Conservation (phyloP, 1,284 basidiomycete genomes). For the Cryptococcus sp. region DNA sequence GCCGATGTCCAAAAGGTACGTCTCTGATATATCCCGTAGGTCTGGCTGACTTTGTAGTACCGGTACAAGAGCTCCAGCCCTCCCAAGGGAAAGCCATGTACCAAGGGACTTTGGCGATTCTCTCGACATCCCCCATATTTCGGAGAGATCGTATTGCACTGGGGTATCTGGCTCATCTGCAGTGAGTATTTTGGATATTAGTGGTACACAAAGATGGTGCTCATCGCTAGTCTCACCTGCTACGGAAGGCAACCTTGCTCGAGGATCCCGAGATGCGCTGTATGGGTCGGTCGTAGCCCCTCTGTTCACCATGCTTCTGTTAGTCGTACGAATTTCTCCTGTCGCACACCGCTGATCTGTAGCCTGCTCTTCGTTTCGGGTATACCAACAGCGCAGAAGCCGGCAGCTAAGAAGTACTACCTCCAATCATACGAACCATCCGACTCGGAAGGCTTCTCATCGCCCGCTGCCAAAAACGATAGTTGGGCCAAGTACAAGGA, state of each 20-base stretch:
- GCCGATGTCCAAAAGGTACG: slow-evolving; percentile 63
- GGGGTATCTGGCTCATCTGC: slow-evolving; percentile 64
- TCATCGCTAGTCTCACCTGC: slow-evolving; percentile 52
- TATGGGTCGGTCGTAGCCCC: slow-evolving; percentile 60
- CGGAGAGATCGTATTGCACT: slow-evolving; percentile 68
- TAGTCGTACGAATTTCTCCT: slow-evolving; percentile 24
- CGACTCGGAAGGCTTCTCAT: background rate
- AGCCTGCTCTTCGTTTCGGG: slow-evolving; percentile 65
- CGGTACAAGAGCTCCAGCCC: slow-evolving; percentile 54
- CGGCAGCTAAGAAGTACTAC: slow-evolving; percentile 61
- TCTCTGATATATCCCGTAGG: background rate
- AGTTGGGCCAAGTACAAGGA: slow-evolving; percentile 56
- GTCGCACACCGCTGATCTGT: slow-evolving; percentile 13
- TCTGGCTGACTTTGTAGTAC: slow-evolving; percentile 46
- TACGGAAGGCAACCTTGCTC: slow-evolving; percentile 49
- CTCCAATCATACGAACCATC: slow-evolving; percentile 51
- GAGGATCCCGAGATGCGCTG: slow-evolving; percentile 53
- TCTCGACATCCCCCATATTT: slow-evolving; percentile 63
- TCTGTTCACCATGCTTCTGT: slow-evolving; percentile 59
- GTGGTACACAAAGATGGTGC: background rate
- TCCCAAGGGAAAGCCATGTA: slow-evolving; percentile 57
- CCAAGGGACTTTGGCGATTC: slow-evolving; percentile 48
- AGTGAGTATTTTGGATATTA: slow-evolving; percentile 16
- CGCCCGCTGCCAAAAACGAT: slow-evolving; percentile 9
- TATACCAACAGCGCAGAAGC: slow-evolving; percentile 66